phyloP scores from a whole-genome alignment of 2,329 filamentous ascomycete species.

The Penicillium sp. region DNA sequence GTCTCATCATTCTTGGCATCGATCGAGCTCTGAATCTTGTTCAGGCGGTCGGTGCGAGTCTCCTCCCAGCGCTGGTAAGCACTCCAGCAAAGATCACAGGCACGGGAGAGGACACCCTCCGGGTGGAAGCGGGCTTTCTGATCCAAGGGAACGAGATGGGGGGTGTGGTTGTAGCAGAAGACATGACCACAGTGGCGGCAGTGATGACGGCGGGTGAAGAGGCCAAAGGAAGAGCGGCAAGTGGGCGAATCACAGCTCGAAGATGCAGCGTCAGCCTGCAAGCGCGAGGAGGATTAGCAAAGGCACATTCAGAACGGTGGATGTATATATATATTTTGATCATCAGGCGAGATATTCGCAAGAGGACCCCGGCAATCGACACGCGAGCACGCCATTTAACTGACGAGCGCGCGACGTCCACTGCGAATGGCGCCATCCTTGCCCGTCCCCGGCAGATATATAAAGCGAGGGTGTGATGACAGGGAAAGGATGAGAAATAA shows the following conservation, averaged over 20 bases:
- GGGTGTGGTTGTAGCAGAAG: slow-evolving; percentile 64
- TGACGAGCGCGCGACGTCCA: slow-evolving; percentile 31
- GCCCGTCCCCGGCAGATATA: slow-evolving; percentile 26
- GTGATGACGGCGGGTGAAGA: slow-evolving; percentile 67
- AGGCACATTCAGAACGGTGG: not conserved
- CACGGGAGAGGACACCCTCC: slow-evolving; percentile 57
- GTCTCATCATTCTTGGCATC: slow-evolving; percentile 30
- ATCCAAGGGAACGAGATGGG: slow-evolving; percentile 62
- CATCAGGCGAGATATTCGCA: too few relatives aligned
- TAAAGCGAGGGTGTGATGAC: not conserved
- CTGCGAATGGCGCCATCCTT: slow-evolving; percentile 26
- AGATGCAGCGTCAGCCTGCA: slow-evolving; percentile 61
- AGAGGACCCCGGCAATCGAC: not conserved
- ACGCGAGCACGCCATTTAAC: slow-evolving; percentile 35
- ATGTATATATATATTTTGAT: not conserved
- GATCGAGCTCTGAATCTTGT: slow-evolving; percentile 52
- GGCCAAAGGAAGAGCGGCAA: slow-evolving; percentile 62
- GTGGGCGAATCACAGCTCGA: slow-evolving; percentile 60
- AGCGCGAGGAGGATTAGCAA: slow-evolving; percentile 20
- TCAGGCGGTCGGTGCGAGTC: slow-evolving; percentile 52
- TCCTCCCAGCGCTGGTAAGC: slow-evolving; percentile 63
- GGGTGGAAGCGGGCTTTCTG: slow-evolving; percentile 68
- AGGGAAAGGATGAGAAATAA: not conserved
- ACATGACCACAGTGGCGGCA: slow-evolving; percentile 69
- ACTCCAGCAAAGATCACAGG: slow-evolving; percentile 64